Percentiles rank a stretch among this genome's conserved stretches.
phyloP scores from a whole-genome alignment of 768 basidiomycete genomes.

The Tylopilus sp. region DNA sequence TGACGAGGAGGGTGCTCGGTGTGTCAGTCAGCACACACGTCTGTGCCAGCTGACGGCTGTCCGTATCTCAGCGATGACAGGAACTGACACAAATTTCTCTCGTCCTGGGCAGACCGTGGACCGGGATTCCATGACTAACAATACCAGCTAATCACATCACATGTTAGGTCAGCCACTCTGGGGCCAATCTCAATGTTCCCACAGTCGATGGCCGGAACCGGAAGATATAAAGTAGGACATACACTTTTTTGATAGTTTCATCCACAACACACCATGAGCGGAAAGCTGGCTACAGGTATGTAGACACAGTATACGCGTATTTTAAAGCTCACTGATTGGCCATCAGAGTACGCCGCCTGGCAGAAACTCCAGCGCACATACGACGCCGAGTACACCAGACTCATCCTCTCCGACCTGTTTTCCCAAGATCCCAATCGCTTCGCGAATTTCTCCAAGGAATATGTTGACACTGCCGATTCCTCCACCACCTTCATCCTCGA shows the following conservation, averaged over 20 bases:
- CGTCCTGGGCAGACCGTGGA: background rate
- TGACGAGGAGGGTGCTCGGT: background rate
- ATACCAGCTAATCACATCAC: background rate
- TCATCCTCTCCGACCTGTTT: slow-evolving; percentile 92
- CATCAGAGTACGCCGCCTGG: slow-evolving; percentile 83
- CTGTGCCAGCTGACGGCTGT: background rate
- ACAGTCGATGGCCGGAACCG: slow-evolving; percentile 13
- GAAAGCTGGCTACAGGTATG: slow-evolving; percentile 59
- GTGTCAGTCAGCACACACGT: background rate
- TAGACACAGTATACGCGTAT: background rate
- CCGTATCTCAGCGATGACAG: background rate
- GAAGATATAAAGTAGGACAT: slow-evolving; percentile 13
- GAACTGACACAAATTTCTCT: background rate
- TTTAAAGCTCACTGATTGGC: background rate
- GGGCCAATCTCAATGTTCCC: slow-evolving; percentile 14
- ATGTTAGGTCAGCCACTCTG: no score
- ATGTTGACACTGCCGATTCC: slow-evolving; percentile 61
- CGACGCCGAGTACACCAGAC: slow-evolving; percentile 63
- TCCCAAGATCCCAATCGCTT: slow-evolving; percentile 85
- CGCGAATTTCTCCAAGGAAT: slow-evolving; percentile 76
- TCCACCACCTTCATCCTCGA: slow-evolving; percentile 85
- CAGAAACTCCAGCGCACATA: slow-evolving; percentile 85
- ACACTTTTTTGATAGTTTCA: slow-evolving; percentile 1
- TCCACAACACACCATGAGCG: slow-evolving; percentile 43
- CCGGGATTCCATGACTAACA: background rate